Conservation (phyloP, 2,329 filamentous ascomycete species). For the Fusarium sp. region DNA sequence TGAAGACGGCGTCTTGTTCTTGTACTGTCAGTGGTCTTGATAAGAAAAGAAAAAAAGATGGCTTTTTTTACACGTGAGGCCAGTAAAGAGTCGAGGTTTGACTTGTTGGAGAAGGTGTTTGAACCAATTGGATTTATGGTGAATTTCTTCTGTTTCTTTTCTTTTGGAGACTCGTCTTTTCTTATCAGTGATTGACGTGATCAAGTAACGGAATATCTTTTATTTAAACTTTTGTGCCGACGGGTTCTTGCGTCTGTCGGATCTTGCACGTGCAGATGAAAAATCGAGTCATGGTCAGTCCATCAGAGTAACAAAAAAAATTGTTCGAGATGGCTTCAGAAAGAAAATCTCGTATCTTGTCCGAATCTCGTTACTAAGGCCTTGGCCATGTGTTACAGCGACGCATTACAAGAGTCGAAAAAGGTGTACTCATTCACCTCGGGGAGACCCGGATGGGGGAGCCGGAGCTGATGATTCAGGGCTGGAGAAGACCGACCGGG, state of each 20-base stretch:
- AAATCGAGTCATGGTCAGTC: not conserved
- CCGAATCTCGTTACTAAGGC: conserved; percentile 17
- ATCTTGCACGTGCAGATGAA: not conserved
- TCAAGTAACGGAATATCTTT: conserved; percentile 27
- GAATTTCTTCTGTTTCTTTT: not conserved
- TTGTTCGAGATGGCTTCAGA: not conserved
- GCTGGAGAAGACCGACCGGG: not conserved
- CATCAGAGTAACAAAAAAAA: not conserved
- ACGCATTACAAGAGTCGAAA: not conserved
- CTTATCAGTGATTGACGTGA: conserved; percentile 30
- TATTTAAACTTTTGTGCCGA: not conserved
- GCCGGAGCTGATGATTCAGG: conserved; percentile 35
- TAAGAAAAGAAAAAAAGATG: conserved; percentile 27
- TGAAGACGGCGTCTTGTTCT: no score
- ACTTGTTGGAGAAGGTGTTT: not conserved
- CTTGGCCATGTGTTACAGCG: conserved; percentile 27
- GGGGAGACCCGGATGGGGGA: conserved; percentile 27
- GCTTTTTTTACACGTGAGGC: conserved; percentile 28
- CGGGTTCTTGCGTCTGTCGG: not conserved
- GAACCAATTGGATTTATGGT: not conserved
- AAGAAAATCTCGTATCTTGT: conserved; percentile 9
- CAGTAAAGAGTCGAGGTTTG: not conserved
- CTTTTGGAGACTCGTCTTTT: not conserved
- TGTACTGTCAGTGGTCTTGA: not conserved
- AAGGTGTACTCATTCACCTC: conserved; percentile 14